Evolutionary conservation across 768 basidiomycete genomes (phyloP), one percentile per base, ranked within the genome.

Genomic region (Termitomyces sp.): DNA sequence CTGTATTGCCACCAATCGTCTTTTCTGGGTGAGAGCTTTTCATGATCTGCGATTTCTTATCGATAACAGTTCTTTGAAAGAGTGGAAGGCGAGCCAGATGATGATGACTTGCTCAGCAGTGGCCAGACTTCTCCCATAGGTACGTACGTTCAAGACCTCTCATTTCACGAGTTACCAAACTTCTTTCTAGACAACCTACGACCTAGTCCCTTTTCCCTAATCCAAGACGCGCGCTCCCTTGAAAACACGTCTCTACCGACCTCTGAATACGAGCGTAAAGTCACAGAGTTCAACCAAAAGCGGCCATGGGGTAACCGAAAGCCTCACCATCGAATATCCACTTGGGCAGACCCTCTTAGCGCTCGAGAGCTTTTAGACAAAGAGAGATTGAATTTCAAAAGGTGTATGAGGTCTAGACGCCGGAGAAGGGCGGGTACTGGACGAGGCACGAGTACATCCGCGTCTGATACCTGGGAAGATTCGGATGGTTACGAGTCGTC

Each of bases 101-200:
- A 88, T 20, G 87, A 87, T 14, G 85, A 87, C 14, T 71, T 86
- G n/a, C 70, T 87, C 51, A 91, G 90, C 67, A 91, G 89, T 64
- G 88, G 88, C 0, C 90, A 90, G 65, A 82, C 78, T 1, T 92
- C 89, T 26, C 88, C 89, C 6, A 72, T 81, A 60, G 84, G 88
- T 86, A 68, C 64, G 88, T 86, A 68, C 64, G 80, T 71, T 22
- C 45, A 55, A 24, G 53, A 24, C 16, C 10, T 18, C 45, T 5
- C 48, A 6, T 59, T 35, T n/a, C n/a, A n/a, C 30, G 1, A 30
- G 14, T 14, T 20, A n/a, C 47, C 14, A 35, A 26, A 45, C 28
- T 26, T 33, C 2, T 22, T 11, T 55, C 8, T 26, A 65, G 67
- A 67, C 36, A 58, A 62, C 51, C 46, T 59, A 18, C 63, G 64